Conservation (phyloP, 805 yeast genomes). For the Grigorovia jiainica region DNA sequence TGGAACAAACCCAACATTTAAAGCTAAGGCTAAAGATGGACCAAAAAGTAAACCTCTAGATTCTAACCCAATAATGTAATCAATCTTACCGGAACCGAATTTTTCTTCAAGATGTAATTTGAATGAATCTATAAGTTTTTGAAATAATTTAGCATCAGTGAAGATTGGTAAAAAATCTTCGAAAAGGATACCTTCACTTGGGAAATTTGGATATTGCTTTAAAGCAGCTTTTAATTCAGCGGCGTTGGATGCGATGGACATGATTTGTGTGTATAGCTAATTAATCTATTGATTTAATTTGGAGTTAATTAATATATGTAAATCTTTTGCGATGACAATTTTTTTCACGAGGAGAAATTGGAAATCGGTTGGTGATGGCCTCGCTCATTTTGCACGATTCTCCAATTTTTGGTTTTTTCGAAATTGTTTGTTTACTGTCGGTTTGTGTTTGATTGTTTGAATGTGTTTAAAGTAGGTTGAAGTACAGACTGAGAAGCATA, state of each 20-base stretch:
- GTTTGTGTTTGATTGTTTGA: no score
- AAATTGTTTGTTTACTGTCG: no score
- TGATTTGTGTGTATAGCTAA: no score
- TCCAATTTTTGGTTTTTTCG: no score
- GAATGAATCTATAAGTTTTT: conserved; percentile 72
- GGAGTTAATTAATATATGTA: no score
- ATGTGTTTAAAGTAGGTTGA: no score
- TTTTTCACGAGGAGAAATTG: no score
- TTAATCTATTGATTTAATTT: no score
- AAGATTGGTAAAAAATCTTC: conserved; percentile 96
- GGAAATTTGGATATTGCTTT: conserved; percentile 88
- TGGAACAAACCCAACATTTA: conserved; percentile 88
- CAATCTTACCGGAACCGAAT: conserved; percentile 50
- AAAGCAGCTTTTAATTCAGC: conserved; percentile 43
- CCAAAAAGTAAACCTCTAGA: conserved; percentile 96
- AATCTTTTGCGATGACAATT: no score
- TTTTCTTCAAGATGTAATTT: conserved; percentile 55
- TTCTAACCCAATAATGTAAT: conserved; percentile 88
- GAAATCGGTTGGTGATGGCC: no score
- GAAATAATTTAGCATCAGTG: conserved; percentile 70
- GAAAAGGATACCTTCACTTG: conserved; percentile 81
- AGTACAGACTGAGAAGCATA: no score
- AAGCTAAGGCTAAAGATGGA: conserved; percentile 83
- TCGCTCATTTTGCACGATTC: no score
- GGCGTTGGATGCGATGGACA: conserved; percentile 29